These are phyloP conservation scores for Clarireedia paspali DNA, from an alignment of 2,329 filamentous ascomycete species.

Conservation along the genomic window DNA sequence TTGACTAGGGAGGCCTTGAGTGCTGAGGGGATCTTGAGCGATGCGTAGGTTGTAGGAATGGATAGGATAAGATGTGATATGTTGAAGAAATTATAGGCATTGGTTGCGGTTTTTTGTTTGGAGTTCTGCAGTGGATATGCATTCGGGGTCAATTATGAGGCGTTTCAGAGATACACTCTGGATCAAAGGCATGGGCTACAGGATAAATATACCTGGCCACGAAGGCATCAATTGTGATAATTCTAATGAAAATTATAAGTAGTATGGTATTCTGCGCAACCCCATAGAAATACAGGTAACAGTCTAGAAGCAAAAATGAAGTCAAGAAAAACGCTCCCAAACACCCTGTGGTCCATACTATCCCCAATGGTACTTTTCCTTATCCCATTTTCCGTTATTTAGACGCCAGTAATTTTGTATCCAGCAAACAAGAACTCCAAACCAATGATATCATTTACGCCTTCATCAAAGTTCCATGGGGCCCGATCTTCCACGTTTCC, in stretches of 20 bases:
- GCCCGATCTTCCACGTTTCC: conserved; percentile 2
- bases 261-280: no score
- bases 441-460: background rate
- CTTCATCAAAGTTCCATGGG: background rate
- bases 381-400: background rate
- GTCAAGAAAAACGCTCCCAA: no score
- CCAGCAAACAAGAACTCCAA: background rate
- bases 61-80: background rate
- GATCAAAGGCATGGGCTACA: background rate
- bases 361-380: no score
- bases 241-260: no score
- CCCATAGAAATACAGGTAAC: no score
- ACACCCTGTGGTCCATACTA: no score
- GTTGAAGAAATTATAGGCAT: background rate
- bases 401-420: background rate
- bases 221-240: no score
- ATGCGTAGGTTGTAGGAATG: background rate
- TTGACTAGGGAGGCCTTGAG: conserved; percentile 19
- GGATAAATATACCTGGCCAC: no score
- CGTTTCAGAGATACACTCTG: no score
- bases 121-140: background rate
- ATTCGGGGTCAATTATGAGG: no score
- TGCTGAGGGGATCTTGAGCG: conserved; percentile 13
- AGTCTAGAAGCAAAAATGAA: no score
- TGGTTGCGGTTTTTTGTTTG: background rate